Evolutionary conservation across 768 basidiomycete species (phyloP), one percentile per base, ranked within the genome.

Genomic region (Pholiota microspora): DNA sequence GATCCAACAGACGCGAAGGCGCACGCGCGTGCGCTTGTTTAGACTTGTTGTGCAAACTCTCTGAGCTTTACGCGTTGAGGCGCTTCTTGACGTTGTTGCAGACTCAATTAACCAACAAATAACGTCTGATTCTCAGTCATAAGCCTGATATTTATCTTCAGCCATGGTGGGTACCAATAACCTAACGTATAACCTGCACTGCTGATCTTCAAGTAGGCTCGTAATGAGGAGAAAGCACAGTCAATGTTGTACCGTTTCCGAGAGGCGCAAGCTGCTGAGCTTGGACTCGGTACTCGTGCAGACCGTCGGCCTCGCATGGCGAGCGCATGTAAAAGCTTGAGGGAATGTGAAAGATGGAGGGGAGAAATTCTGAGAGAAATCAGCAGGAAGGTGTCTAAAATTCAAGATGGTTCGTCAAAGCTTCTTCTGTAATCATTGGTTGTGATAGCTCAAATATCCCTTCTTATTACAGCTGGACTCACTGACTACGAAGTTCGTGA

Each of bases 171-270:
- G 40, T 23, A 24, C n/a, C n/a, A n/a, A n/a, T n/a, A n/a, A n/a
- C n/a, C n/a, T n/a, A n/a, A n/a, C n/a, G 16, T 10, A 8, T 7
- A 18, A 2, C 13, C 2, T 38, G 13, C 8, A 21, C 6, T n/a
- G n/a, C 36, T 38, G 7, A 42, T 4, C 3, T 16, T 18, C n/a
- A n/a, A 32, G 10, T 59, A 93, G 94, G 94, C 95, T 58, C 89
- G 95, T 71, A 98, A 98, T 88, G 91, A 94, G 70, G 96, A 98
- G 72, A 99, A 98, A 70, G 92, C 94, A 1, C 94, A 96, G 71
- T 92, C 89, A 15, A 94, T 92, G 89, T 79, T 93, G 27, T 92
- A 93, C 68, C 91, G 94, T 55, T 98, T 99, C 73, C 89, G 96
- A 51, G 94, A 98, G 73, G 91, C 92, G 42, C 96, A 99, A 67